Evolutionary conservation across 441 rosid species (phyloP), one percentile per base, ranked within the genome.

Genomic region (Erodium texanum): DNA sequence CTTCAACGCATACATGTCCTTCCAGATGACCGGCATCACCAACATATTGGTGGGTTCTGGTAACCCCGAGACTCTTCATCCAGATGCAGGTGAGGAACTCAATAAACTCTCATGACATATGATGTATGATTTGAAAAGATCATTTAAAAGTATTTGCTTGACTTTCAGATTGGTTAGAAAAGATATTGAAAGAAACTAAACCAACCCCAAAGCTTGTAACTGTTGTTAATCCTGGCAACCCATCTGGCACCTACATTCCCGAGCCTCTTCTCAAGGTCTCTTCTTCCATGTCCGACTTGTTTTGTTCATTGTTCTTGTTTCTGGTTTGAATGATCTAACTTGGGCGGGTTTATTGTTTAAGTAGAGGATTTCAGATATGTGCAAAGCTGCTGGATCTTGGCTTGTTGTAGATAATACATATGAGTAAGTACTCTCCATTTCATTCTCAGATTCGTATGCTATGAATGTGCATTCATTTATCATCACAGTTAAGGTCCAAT

Each of bases 1-100:
- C 84, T 95, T 95, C 86, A 95, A 95, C 66, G 80, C 99, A 50
- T 95, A 92, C 79, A 95, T 90, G 98, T 85, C 97, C 65, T 92
- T 95, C 86, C 99, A 95, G 84, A 95, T 95, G 98, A 95, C 98
- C 4, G 98, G 97, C 3, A 72, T 95, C 77, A 92, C 97, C 71
- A 70, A 92, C 67, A 95, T 95, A 66, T 54, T 89, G 62, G 95
- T 95, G 61, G 97, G 97, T 72, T 95, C 98, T 79, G 82, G 87
- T 70, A 54, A 76, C 72, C 83, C 90, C 0, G 65, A 78, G 65
- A 95, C 89, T 5, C 96, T 90, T 77, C 70, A 90, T 77, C 99
- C 99, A 1, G 98, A 95, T 78, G 96, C 95, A 78, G 96, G 99
- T 90, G 58, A 66, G 69, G 65, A 34, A 18, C 73, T 71, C 64